Conservation (phyloP, 2,329 filamentous ascomycete species). For the Alternaria postmessia region DNA sequence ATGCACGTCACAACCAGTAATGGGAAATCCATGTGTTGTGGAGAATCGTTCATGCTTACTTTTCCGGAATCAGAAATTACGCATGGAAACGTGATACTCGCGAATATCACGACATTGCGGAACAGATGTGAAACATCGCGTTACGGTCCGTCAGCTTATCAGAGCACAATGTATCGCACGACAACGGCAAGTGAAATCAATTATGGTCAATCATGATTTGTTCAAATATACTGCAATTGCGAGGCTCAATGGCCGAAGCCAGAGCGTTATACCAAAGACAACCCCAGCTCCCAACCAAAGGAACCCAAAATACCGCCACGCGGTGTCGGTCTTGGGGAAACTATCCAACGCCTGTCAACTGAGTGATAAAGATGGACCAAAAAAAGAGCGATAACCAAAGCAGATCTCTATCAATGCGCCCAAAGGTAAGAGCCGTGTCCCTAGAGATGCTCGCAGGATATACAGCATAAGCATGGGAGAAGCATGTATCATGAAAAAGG, state of each 20-base stretch:
- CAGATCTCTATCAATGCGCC: conserved; percentile 22
- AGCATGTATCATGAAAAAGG: conserved; percentile 28
- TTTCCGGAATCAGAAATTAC: conserved; percentile 2
- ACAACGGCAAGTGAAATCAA: neutral
- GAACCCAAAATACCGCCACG: conserved; percentile 11
- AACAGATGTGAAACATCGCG: neutral
- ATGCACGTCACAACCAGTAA: conserved; percentile 3
- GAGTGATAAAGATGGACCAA: conserved; percentile 11
- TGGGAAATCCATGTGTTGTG: neutral
- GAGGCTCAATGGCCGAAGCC: conserved; percentile 22
- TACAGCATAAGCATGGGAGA: conserved; percentile 28
- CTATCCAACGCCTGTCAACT: conserved; percentile 19
- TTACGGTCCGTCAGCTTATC: neutral
- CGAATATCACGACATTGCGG: neutral
- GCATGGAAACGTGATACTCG: neutral
- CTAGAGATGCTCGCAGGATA: conserved; percentile 28
- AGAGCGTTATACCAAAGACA: conserved; percentile 21
- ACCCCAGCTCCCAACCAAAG: conserved; percentile 7
- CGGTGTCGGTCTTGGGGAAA: conserved; percentile 2
- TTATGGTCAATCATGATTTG: neutral
- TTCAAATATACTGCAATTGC: conserved; percentile 21
- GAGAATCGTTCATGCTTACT: conserved; percentile 10
- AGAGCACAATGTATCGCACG: neutral
- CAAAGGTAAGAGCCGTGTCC: conserved; percentile 18
- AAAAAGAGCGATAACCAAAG: conserved; percentile 9